Conservation (phyloP, 2,329 filamentous ascomycete genomes). For the Fusarium anguioides region DNA sequence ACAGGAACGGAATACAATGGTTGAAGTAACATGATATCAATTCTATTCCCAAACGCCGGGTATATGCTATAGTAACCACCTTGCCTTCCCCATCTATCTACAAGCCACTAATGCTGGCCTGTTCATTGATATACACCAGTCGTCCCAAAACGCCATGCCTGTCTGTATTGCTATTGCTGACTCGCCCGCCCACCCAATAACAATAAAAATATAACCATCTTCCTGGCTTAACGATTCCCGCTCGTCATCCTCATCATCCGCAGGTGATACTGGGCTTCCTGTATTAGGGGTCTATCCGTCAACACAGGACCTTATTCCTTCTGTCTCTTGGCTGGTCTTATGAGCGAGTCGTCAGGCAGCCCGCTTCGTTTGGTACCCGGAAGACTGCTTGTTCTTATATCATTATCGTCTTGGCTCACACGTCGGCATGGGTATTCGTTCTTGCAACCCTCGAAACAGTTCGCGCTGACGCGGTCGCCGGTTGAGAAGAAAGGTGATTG, state of each 20-base stretch:
- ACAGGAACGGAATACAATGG: accelerated
- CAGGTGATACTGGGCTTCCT: too few species aligned
- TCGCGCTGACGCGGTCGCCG: slow-evolving; percentile 77
- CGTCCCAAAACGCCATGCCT: background rate
- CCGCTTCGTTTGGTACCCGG: slow-evolving; percentile 92
- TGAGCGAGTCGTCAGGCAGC: slow-evolving; percentile 81
- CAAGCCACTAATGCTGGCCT: background rate
- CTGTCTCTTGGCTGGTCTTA: slow-evolving; percentile 69
- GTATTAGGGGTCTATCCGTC: too few species aligned
- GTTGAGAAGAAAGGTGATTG: slow-evolving; percentile 89
- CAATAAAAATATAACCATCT: too few species aligned
- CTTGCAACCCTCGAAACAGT: slow-evolving; percentile 92
- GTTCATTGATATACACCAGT: background rate
- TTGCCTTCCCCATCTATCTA: background rate
- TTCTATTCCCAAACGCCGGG: slow-evolving; percentile 26
- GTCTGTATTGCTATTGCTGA: too few species aligned
- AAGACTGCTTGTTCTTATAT: slow-evolving; percentile 89
- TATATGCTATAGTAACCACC: slow-evolving; percentile 22
- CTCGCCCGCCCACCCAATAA: too few species aligned
- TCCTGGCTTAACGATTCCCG: too few species aligned
- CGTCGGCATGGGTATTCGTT: slow-evolving; percentile 89
- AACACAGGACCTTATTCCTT: slow-evolving; percentile 64
- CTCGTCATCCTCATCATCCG: too few species aligned
- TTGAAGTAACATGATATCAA: background rate
- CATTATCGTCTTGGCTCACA: slow-evolving; percentile 94